These are phyloP conservation scores for Neurospora tetrasperma DNA, from an alignment of 495 filamentous ascomycete species.

Conservation along the genomic window DNA sequence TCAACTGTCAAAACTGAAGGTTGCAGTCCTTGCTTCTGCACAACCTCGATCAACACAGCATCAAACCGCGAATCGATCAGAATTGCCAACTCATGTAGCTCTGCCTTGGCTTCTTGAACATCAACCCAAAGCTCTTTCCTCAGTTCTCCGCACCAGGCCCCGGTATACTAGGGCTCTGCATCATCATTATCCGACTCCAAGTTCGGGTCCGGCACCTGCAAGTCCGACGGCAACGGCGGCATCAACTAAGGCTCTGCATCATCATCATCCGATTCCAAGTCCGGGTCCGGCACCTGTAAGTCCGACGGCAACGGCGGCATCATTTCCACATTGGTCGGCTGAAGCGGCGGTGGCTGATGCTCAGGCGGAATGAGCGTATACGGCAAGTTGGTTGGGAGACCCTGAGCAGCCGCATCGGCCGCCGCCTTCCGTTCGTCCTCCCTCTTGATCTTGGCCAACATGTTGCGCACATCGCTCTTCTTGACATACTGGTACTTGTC, in stretches of 20 bases:
- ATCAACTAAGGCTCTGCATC: constrained; percentile 12
- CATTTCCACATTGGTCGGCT: constrained; percentile 12
- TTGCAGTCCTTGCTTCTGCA: not conserved
- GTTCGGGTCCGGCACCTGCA: no score
- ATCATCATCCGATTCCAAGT: constrained; percentile 25
- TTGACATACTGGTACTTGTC: constrained; percentile 32
- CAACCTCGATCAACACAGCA: not conserved
- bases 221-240: no score
- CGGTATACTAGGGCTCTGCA: constrained; percentile 9
- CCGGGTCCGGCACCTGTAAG: constrained; percentile 26
- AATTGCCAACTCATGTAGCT: not conserved
- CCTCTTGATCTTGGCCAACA: constrained; percentile 26
- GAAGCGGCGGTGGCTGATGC: constrained; percentile 20
- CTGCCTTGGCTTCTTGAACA: not conserved
- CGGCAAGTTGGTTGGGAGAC: constrained; percentile 13
- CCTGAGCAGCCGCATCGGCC: constrained; percentile 10
- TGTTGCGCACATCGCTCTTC: constrained; percentile 24
- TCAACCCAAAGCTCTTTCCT: not conserved
- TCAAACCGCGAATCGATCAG: not conserved
- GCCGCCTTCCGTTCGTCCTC: constrained; percentile 24
- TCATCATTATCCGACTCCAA: not conserved
- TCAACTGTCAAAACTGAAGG: not conserved
- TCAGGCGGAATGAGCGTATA: constrained; percentile 22
- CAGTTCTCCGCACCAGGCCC: not conserved
- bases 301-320: constrained; percentile 21